Base-by-base conservation (phyloP, 306 rosid genomes). In the Begonia loranthoides region DNA sequence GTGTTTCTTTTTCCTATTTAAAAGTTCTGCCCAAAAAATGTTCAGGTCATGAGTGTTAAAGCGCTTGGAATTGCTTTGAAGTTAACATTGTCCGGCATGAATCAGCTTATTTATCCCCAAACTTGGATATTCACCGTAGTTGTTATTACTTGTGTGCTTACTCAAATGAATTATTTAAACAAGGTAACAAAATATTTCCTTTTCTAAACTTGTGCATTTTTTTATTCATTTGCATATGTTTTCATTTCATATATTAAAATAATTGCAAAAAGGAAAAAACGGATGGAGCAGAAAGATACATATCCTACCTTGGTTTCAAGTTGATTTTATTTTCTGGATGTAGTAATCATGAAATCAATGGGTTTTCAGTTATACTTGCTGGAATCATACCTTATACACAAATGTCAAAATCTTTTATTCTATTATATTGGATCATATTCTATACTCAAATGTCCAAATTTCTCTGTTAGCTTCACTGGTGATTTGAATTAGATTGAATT, bases 91-190 rank as follows among this genome's bases (percentile, higher is more conserved):
- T 80, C 94, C 0, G 99, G 99, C 63, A 86, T 76, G 83, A 92
- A 86, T 76, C 99, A 92, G 63, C 80, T 92, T 56, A 64, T 80
- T 68, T 92, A 70, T 69, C 99, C 99, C 44, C 93, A 92, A 66
- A 86, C 99, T 13, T 92, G 99, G 99, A 82, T 59, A 57, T 92
- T 92, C 62, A 70, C 87, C 53, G 51, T 86, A 60, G 86, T 92
- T 59, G 99, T 92, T 47, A 59, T 78, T 57, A 57, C 71, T 52
- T 92, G 99, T 64, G 83, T 92, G 70, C 93, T 92, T 73, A 92
- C 94, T 57, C 99, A 92, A 71, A 92, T 92, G 99, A 92, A 92
- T 79, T 92, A 92, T 79, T 77, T 92, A 59, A 92, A 92, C 67
- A 92, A 86, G 99, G 99, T 86, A 64, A 63, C 36, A 8, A 15